A percentile compares a stretch with the other conserved stretches of the same genome.
phyloP scores from a whole-genome alignment of 2,329 filamentous ascomycete genomes.

The Fusarium siculi region DNA sequence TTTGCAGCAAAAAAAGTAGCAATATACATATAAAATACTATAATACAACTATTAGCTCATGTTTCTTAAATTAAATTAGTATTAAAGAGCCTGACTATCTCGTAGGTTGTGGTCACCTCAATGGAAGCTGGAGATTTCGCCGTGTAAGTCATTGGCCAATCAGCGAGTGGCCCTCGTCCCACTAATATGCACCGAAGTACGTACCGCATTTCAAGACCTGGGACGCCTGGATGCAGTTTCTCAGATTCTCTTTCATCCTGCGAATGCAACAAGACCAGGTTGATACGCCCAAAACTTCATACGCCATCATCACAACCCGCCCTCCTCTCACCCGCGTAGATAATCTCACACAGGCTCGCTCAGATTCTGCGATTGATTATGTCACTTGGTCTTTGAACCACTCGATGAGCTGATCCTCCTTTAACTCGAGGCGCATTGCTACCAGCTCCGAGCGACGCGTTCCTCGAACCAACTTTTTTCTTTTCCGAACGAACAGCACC shows the following conservation, averaged over 20 bases:
- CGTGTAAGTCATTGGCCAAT: conserved; percentile 19
- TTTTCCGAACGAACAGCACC: conserved; percentile 16
- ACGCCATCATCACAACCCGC: conserved; percentile 14
- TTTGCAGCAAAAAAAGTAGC: neutral
- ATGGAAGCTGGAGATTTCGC: neutral
- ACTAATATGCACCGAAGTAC: conserved; percentile 1
- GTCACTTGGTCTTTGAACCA: conserved; percentile 36
- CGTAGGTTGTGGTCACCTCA: neutral
- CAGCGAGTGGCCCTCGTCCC: neutral
- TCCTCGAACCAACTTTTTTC: conserved; percentile 33
- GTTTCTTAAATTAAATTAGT: neutral
- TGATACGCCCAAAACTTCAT: conserved; percentile 30
- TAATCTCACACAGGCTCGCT: neutral
- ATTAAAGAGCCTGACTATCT: neutral
- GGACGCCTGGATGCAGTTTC: neutral
- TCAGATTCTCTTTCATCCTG: conserved; percentile 36
- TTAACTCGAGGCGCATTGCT: conserved; percentile 47
- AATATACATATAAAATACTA: neutral
- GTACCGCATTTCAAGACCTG: conserved; percentile 4
- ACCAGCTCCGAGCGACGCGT: conserved; percentile 47
- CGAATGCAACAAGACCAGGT: conserved; percentile 38
- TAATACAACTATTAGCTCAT: neutral
- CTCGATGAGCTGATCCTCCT: conserved; percentile 45
- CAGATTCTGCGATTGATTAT: conserved; percentile 40
- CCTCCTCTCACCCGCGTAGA: conserved; percentile 8